Evolutionary conservation across 1,139 yeast species (phyloP).

Genomic region (Wickerhamiella pararugosa): DNA sequence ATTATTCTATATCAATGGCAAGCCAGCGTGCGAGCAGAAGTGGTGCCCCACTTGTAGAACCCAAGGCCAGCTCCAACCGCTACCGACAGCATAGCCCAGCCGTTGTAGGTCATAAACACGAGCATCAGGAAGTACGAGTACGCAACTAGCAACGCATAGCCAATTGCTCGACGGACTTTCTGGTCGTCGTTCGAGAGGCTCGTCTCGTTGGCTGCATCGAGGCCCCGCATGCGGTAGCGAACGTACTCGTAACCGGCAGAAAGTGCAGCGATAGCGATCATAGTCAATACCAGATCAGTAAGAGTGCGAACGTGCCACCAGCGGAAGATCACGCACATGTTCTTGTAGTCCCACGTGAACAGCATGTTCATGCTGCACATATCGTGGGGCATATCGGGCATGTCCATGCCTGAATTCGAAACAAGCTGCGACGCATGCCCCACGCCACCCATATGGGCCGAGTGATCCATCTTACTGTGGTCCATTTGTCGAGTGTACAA

Average conservation of each 20-base stretch:
- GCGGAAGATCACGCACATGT: conserved; percentile 53
- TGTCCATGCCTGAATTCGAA: no score
- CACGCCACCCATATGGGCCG: no score
- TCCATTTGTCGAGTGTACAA: no score
- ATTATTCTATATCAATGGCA: conserved; percentile 13
- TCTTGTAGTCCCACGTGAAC: conserved; percentile 68
- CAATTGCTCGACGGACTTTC: conserved; percentile 20
- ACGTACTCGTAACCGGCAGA: conserved; percentile 44
- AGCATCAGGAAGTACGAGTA: conserved; percentile 68
- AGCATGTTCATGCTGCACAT: conserved; percentile 58
- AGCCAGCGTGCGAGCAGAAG: conserved; percentile 15
- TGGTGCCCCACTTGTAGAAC: conserved; percentile 43
- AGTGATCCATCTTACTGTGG: no score
- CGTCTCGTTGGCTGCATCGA: conserved; percentile 10
- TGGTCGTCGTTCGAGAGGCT: neutral
- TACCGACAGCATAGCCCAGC: conserved; percentile 68
- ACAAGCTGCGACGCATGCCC: no score
- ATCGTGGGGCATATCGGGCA: neutral
- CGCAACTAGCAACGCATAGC: conserved; percentile 61
- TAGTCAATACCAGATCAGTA: conserved; percentile 37
- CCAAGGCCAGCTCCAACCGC: conserved; percentile 57
- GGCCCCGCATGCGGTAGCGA: conserved; percentile 13
- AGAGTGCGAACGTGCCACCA: conserved; percentile 65
- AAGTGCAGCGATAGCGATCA: conserved; percentile 35
- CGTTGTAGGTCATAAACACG: conserved; percentile 68